Evolutionary conservation across 352 stramenopile species (phyloP), one percentile per base, ranked within the genome.

Genomic region (Globisporangium parvum): DNA sequence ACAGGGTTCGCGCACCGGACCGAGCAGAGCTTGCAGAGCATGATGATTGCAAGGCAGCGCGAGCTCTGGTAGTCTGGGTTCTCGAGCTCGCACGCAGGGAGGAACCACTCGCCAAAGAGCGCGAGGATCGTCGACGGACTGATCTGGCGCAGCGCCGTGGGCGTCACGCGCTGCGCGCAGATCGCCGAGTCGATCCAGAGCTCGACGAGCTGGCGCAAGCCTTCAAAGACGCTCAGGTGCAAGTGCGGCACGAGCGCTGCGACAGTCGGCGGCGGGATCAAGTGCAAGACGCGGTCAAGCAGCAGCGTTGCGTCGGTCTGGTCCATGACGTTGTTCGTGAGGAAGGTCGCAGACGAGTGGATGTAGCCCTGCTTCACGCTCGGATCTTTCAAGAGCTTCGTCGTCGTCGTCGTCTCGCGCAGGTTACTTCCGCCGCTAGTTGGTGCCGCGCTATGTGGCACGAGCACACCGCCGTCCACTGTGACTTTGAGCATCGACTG

Each of bases 31-130:
- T 85, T 89, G 62, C 81, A 93, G 2, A 92, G 60, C 20, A 85
- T 87, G 31, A 93, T 67, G 47, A 95, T 85, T 8, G 77, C 82
- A 5, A 90, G 66, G 35, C 80, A 93, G 11, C 83, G 77, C 10
- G 82, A 90, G 46, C 83, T 91, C 56, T 91, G 77, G 41, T 85
- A 89, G 45, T 92, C 85, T 0, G 60, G 20, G 31, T 66, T 66
- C 39, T 89, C 77, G 4, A 90, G 56, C 47, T 95, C 85, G 47
- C 85, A 95, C n/a, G 80, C 79, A 8, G 83, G 82, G 23, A 95
- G 55, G 48, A 95, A 92, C 85, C 85, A 95, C 47, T 95, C 82
- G 6, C 82, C 82, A 56, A 93, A 92, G 9, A 95, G 63, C n/a
- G 82, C 83, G 21, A 93, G 67, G 33, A 95, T 60, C 2, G 85